phyloP scores from a whole-genome alignment of 495 filamentous ascomycete species.

The Penicillium canariense region DNA sequence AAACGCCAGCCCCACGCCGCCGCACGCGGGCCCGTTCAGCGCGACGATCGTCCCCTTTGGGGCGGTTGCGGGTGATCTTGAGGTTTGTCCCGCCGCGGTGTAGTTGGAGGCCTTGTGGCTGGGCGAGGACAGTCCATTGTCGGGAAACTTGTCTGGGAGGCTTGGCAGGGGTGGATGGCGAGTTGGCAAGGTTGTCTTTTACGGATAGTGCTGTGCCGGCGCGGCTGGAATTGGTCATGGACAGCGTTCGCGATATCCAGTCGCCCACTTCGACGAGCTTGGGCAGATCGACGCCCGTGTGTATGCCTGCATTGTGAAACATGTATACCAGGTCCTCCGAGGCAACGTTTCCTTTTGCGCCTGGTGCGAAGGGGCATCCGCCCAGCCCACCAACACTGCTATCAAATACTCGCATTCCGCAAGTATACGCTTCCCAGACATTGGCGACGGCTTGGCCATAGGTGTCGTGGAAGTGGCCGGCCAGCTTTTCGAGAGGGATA shows the following conservation, averaged over 20 bases:
- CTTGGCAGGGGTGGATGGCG: background rate
- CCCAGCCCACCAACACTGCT: constrained; percentile 45
- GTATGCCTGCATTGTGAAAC: constrained; percentile 38
- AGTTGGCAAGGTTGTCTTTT: constrained; percentile 8
- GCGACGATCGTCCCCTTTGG: constrained; percentile 37
- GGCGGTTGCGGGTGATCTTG: constrained; percentile 32
- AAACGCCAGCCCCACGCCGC: constrained; percentile 38
- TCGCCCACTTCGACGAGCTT: constrained; percentile 31
- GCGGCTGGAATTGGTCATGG: constrained; percentile 28
- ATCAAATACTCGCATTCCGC: constrained; percentile 44
- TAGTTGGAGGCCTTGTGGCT: constrained; percentile 15
- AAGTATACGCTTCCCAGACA: constrained; percentile 39
- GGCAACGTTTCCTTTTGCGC: constrained; percentile 46
- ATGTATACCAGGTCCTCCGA: constrained; percentile 43
- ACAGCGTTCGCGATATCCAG: constrained; percentile 40
- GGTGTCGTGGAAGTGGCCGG: constrained; percentile 50
- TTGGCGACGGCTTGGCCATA: constrained; percentile 45
- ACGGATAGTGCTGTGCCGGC: constrained; percentile 29
- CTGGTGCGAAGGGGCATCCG: constrained; percentile 47
- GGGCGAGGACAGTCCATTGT: constrained; percentile 13
- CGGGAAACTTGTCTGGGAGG: background rate
- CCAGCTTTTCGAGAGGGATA: constrained; percentile 30
- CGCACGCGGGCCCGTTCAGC: constrained; percentile 39
- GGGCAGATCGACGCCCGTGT: constrained; percentile 37
- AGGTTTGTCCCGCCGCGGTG: constrained; percentile 28